Evolutionary conservation across 805 yeast genomes (phyloP).

Genomic region (Candida palmyrensis): DNA sequence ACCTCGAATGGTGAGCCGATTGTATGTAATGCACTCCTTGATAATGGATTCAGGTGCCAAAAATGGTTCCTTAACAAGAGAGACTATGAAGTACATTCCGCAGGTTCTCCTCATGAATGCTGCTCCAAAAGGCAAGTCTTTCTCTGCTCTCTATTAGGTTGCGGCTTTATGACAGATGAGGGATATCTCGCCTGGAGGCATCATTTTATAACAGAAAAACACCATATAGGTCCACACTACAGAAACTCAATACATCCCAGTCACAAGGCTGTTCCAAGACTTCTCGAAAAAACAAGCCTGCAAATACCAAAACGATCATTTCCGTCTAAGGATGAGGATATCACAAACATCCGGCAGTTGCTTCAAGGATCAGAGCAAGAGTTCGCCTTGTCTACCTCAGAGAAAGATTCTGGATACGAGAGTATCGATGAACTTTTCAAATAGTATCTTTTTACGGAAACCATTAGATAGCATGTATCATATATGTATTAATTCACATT

Average conservation of each 20-base stretch:
- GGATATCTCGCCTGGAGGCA: slow-evolving; percentile 23
- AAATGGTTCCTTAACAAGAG: slow-evolving; percentile 11
- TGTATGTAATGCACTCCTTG: slow-evolving; percentile 8
- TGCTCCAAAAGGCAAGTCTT: slow-evolving; percentile 26
- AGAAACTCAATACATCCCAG: background rate
- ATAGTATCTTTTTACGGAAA: background rate
- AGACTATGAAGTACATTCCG: slow-evolving; percentile 16
- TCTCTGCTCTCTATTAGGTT: slow-evolving; percentile 35
- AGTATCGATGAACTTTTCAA: slow-evolving; percentile 18
- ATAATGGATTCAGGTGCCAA: slow-evolving; percentile 10
- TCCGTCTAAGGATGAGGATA: background rate
- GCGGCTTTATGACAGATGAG: slow-evolving; percentile 33
- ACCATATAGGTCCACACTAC: slow-evolving; percentile 5
- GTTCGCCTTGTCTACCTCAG: background rate
- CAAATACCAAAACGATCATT: no score
- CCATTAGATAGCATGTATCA: background rate
- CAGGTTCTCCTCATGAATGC: slow-evolving; percentile 14
- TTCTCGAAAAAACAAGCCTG: no score
- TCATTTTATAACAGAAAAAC: slow-evolving; percentile 19
- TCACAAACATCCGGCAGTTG: background rate
- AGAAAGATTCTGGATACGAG: slow-evolving; percentile 7
- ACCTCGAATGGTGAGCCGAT: slow-evolving; percentile 15
- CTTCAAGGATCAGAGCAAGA: background rate
- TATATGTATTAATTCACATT: background rate
- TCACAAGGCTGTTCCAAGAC: background rate